Evolutionary conservation across 495 filamentous ascomycete species (phyloP), one percentile per base, ranked within the genome.

Genomic region (Astrocystis sublimbata): DNA sequence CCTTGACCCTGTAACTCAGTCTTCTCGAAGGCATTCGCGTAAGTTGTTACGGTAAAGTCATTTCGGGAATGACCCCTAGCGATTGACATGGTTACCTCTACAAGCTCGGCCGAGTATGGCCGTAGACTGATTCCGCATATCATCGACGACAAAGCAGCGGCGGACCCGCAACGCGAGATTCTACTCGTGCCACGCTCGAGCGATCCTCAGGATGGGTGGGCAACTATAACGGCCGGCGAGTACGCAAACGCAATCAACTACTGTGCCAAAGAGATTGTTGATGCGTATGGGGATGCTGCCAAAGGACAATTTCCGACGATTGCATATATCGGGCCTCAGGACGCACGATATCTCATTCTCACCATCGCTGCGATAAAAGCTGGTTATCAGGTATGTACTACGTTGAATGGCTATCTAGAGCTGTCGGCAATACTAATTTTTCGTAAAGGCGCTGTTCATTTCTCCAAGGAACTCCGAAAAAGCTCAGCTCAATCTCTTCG

Each of bases 271-370:
- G 15, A 46, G 3, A 58, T 58, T 24, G 65, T 78, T 15, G 40
- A 57, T 2, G 45, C 0, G 13, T 62, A 43, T n/a, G 55, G 55
- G 5, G 17, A 17, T 31, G 28, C 55, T 9, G 2, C 41, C 1
- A 6, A 58, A 28, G 23, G n/a, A 30, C 31, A 62, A 0, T 77
- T 76, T 28, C 68, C 70, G 0, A 75, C 75, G 4, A 67, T 78
- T n/a, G 77, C 73, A 10, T 80, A 77, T 56, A 68, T 79, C 52
- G 77, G 75, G 28, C 71, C 74, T 42, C 77, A 66, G 64, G 71
- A 80, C 54, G 63, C 78, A 1, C 70, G 79, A 24, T 82, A 80
- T 49, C 50, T 68, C 13, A 64, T 80, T 38, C 64, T 81, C 31
- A 54, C 65, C 3, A 46, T 78, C 0, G 78, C 71, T n/a, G 65